phyloP scores from a whole-genome alignment of 805 yeast species.

The Metschnikowia gelsemii region DNA sequence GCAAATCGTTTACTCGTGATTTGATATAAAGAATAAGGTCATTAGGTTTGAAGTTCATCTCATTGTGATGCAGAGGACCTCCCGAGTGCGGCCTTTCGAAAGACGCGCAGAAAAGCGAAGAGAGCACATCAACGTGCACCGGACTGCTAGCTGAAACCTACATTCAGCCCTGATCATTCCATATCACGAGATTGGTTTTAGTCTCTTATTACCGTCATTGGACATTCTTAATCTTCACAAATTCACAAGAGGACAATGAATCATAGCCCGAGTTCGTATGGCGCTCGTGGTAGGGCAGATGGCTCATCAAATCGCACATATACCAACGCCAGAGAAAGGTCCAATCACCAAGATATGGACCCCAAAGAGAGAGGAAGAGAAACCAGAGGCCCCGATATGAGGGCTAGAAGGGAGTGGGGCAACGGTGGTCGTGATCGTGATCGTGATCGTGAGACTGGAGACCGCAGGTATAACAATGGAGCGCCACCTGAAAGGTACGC shows the following conservation, averaged over 20 bases:
- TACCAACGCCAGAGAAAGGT: neutral
- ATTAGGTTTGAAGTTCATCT: neutral
- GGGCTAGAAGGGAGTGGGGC: slow-evolving; percentile 6
- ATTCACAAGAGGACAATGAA: slow-evolving; percentile 3
- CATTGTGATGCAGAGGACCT: neutral
- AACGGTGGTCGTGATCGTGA: slow-evolving; percentile 4
- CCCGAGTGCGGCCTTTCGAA: neutral
- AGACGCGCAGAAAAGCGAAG: slow-evolving; percentile 3
- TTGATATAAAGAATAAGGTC: neutral
- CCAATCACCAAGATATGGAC: neutral
- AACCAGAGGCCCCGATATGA: slow-evolving; percentile 15
- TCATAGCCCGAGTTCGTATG: neutral
- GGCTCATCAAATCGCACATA: neutral
- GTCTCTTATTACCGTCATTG: neutral
- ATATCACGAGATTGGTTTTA: no score
- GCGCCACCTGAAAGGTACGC: slow-evolving; percentile 1
- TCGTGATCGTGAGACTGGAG: slow-evolving; percentile 6
- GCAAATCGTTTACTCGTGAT: no score
- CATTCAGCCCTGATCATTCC: no score
- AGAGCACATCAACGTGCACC: neutral
- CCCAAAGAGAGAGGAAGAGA: slow-evolving; percentile 14
- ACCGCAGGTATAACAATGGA: slow-evolving; percentile 5
- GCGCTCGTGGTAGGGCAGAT: neutral
- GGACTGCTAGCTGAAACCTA: no score
- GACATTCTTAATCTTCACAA: neutral